Base-by-base conservation (phyloP, 805 yeast genomes). In the Hanseniaspora clermontiae region DNA sequence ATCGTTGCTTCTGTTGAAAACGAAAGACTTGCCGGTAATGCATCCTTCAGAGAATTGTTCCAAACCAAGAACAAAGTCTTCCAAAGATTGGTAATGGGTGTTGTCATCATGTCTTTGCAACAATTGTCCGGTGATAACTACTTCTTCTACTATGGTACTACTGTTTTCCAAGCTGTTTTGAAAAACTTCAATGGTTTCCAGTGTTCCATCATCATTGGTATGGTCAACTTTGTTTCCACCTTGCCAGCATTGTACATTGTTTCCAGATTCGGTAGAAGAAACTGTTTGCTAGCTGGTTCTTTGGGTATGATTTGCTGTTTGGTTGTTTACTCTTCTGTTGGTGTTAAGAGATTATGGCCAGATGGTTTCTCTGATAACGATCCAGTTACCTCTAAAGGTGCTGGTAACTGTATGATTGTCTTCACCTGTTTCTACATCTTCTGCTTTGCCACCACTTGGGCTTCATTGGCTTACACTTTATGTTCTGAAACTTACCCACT, bases 381-480 rank as follows among this genome's bases (percentile, higher is more conserved):
- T 37, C 63, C 61, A 37, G 55, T 62, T 36, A 54, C 65, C 8
- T 59, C 61, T 45, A 61, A 55, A 17, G 60, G 60, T 43, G 65
- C 69, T 43, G 74, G 74, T 64, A 64, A 70, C 61, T 67, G 68
- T 55, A 68, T 70, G 66, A 70, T 70, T 61, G 67, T 66, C 54
- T 68, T 70, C 61, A 64, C 72, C 14, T 67, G 69, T 62, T 60
- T 70, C 61, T 82, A 73, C 74, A 78, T 82, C 60, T 80, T 81
- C 76, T 80, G 74, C 74, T 82, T 81, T 63, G 87, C 87, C 36
- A 74, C 80, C 49, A 77, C 85, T 29, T 82, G 87, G 87, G 86
- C 84, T 60, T 83, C 85, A 63, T 75, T 77, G 62, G 78, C 76
- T 55, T 82, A 73, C 68, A 78, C 79, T 59, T 79, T 81, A 62